Evolutionary conservation across 2,329 filamentous ascomycete genomes (phyloP), one percentile per base, ranked within the genome.

Genomic region (Leptoxyphium fumago): DNA sequence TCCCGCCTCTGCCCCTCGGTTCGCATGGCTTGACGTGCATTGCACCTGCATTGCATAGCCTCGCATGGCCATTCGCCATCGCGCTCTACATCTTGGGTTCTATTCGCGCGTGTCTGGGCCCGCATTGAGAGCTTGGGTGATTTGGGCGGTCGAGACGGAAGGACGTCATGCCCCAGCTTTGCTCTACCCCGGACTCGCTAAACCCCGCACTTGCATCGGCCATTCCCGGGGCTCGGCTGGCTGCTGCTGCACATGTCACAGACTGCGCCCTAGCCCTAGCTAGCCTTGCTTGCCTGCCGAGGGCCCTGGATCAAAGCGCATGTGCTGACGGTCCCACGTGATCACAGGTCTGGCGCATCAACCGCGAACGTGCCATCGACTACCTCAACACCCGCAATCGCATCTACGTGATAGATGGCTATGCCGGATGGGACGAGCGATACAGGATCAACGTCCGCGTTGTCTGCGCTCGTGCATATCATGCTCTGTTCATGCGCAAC

Each of bases 401-500:
- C 62, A 96, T 98, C 72, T 98, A 98, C 68, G 91, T 98, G 53
- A 76, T 98, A 54, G 91, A 98, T 65, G 91, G 91, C 53, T 98
- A 82, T 64, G 91, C 91, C 55, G 91, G 91, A 65, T 98, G 91
- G 91, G 91, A 98, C 59, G 82, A 93, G 73, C 88, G 91, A 67
- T 98, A 98, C 75, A 78, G 88, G 55, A 96, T 98, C 71, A 84
- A 81, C 60, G 91, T 98, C 59, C 88, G 91, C 61, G 89, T 98
- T 52, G 88, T 98, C 63, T 98, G 91, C 72, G 91, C 91, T 55
- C 88, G 91, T 64, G 91, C 91, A 68, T 98, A 98, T 77, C 91
- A 98, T 77, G 91, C 91, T 50, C 79, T 98, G 53, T 98, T 98
- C 80, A 98, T 98, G 91, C 85, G 88, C 64, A 98, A 98, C 77